These are phyloP conservation scores for Plectosphaerella plurivora DNA, from an alignment of 2,329 filamentous ascomycete genomes.

Conservation along the genomic window DNA sequence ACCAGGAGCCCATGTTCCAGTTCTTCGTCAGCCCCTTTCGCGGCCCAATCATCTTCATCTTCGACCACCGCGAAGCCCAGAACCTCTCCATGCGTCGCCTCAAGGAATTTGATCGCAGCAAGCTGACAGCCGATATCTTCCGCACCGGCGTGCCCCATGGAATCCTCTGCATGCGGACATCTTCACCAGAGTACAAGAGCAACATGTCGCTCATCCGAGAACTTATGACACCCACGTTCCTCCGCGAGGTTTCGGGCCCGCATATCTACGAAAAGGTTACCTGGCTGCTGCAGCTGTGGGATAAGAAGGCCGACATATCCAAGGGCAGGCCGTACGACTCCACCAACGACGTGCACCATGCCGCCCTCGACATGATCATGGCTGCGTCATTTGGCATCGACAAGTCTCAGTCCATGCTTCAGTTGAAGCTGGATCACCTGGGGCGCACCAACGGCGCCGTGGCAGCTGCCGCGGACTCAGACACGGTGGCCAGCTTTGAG, in stretches of 20 bases:
- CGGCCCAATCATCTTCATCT: constrained; percentile 15
- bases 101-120: constrained; percentile 26
- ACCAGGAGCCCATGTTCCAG: constrained; percentile 4
- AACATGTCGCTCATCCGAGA: constrained; percentile 28
- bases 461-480: not conserved
- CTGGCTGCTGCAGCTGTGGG: constrained; percentile 27
- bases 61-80: constrained; percentile 26
- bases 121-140: constrained; percentile 14
- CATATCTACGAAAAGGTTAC: constrained; percentile 24
- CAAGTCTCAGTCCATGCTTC: not conserved
- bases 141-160: constrained; percentile 15
- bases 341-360: constrained; percentile 23
- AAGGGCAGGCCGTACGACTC: constrained; percentile 24
- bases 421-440: not conserved
- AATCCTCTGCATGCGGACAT: constrained; percentile 27
- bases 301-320: constrained; percentile 21
- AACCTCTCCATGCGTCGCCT: constrained; percentile 25
- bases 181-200: constrained; percentile 21
- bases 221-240: constrained; percentile 29
- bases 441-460: not conserved
- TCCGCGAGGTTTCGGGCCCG: constrained; percentile 26
- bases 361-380: constrained; percentile 28
- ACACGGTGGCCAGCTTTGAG: not conserved
- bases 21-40: too few relatives aligned
- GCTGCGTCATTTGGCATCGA: constrained; percentile 24